These are phyloP conservation scores for Xylariomycetidae sp. DNA, from an alignment of 2,329 filamentous ascomycete genomes.

Conservation along the genomic window DNA sequence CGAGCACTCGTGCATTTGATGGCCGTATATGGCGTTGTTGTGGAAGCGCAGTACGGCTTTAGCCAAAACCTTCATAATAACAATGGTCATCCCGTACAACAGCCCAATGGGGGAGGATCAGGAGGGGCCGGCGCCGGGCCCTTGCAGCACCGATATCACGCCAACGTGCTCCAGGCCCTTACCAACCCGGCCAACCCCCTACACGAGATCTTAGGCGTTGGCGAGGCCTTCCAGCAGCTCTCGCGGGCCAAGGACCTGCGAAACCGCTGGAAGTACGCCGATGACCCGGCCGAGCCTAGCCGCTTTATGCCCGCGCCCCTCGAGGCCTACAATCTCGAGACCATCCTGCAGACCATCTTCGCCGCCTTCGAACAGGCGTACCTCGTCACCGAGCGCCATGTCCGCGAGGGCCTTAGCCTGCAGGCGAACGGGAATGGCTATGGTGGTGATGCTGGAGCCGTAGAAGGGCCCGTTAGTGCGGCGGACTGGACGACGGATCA, in stretches of 20 bases:
- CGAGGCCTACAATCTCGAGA: slow-evolving; percentile 56
- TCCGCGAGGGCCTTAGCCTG: slow-evolving; percentile 23
- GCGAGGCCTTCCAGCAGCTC: slow-evolving; percentile 51
- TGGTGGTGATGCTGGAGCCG: neutral
- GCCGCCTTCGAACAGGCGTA: slow-evolving; percentile 56
- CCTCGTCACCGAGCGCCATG: slow-evolving; percentile 41
- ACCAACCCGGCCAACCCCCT: slow-evolving; percentile 55
- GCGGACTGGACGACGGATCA: slow-evolving; percentile 27
- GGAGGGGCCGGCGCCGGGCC: slow-evolving; percentile 19
- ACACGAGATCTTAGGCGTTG: slow-evolving; percentile 44
- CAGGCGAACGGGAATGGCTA: neutral
- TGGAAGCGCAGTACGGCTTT: slow-evolving; percentile 26
- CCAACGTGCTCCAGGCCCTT: slow-evolving; percentile 62
- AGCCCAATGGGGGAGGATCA: slow-evolving; percentile 7
- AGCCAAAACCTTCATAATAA: slow-evolving; percentile 6
- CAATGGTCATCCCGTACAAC: slow-evolving; percentile 5
- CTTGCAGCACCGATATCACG: slow-evolving; percentile 57
- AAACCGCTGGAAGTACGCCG: slow-evolving; percentile 68
- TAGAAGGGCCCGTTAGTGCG: slow-evolving; percentile 8
- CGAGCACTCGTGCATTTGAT: slow-evolving; percentile 64
- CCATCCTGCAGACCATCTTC: slow-evolving; percentile 55
- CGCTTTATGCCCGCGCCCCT: slow-evolving; percentile 34
- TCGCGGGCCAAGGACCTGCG: slow-evolving; percentile 64
- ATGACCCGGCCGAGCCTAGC: slow-evolving; percentile 30
- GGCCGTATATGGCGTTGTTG: slow-evolving; percentile 55